Evolutionary conservation across 305 asterid genomes (phyloP).

Genomic region (Fraxinus velutina): DNA sequence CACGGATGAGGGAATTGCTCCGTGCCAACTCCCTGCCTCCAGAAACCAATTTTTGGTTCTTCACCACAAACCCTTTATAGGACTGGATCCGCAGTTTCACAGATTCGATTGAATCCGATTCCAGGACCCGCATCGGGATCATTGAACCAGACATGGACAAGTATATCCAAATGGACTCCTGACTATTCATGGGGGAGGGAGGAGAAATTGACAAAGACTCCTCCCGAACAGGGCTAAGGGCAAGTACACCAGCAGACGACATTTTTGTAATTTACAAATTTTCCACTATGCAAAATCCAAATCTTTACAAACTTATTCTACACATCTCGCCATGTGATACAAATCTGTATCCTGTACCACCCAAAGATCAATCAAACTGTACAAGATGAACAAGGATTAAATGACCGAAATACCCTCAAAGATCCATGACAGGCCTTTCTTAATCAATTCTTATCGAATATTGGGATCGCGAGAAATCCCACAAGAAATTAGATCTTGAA

Average conservation of each 20-base stretch:
- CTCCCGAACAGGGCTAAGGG: constrained; percentile 44
- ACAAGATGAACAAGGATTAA: background rate
- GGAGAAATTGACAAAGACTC: constrained; percentile 44
- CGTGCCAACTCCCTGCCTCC: constrained; percentile 78
- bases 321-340: background rate
- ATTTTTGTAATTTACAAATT: constrained; percentile 31
- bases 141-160: constrained; percentile 62
- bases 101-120: constrained; percentile 71
- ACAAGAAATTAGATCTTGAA: background rate
- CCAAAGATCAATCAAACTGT: constrained; percentile 7
- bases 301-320: background rate
- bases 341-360: background rate
- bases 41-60: constrained; percentile 79
- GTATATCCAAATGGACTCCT: constrained; percentile 51
- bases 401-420: constrained; percentile 7
- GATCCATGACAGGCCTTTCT: background rate
- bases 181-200: constrained; percentile 44
- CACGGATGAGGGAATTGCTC: constrained; percentile 67
- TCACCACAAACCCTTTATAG: constrained; percentile 67
- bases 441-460: background rate
- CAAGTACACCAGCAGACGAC: constrained; percentile 77
- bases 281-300: background rate
- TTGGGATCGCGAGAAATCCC: background rate
- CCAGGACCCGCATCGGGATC: constrained; percentile 72
- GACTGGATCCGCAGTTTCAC: constrained; percentile 64